Conservation (phyloP, 441 rosid species). For the Erysimum cheiri region DNA sequence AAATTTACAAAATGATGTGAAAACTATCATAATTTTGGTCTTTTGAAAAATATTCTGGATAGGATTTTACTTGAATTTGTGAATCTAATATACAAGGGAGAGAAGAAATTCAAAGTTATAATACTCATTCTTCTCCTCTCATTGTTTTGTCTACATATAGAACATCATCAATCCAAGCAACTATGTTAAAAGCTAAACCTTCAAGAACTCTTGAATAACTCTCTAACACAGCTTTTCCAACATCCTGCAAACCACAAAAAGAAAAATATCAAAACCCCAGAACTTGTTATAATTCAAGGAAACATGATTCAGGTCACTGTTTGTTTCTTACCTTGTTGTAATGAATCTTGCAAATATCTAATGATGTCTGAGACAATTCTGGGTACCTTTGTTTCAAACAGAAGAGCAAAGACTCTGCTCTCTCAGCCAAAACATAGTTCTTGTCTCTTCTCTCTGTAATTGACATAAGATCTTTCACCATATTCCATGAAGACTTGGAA, state of each 20-base stretch:
- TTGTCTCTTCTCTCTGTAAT: conserved; percentile 54
- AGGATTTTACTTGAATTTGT: not conserved
- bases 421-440: conserved; percentile 57
- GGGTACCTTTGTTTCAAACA: conserved; percentile 63
- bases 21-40: not conserved
- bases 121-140: conserved; percentile 46
- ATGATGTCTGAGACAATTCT: conserved; percentile 60
- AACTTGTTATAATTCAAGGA: not conserved
- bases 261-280: not conserved
- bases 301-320: not conserved
- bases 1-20: no score
- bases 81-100: not conserved
- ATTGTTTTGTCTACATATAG: conserved; percentile 68
- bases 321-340: conserved; percentile 41
- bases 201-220: conserved; percentile 94
- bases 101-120: not conserved
- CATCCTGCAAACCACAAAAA: conserved; percentile 65
- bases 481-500: conserved; percentile 61
- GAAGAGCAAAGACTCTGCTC: conserved; percentile 59
- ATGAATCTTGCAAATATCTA: conserved; percentile 53
- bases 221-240: conserved; percentile 89
- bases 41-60: not conserved
- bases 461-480: conserved; percentile 56
- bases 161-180: conserved; percentile 95
- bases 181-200: conserved; percentile 92